Evolutionary conservation across 2,329 filamentous ascomycete genomes (phyloP).

Genomic region (Didymella sp.): DNA sequence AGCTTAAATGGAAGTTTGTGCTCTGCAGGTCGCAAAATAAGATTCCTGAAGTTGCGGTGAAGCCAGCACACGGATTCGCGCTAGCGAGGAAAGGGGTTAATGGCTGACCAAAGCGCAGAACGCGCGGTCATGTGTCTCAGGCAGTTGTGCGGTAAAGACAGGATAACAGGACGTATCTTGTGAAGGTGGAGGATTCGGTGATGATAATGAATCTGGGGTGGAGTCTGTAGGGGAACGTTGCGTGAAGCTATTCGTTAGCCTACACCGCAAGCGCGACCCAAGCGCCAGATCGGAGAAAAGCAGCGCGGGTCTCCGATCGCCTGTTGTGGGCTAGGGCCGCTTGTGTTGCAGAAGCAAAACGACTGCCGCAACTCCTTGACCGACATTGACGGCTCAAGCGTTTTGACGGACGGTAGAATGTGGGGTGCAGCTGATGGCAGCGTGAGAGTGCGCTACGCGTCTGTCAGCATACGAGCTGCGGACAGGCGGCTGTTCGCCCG

Average conservation of each 20-base stretch:
- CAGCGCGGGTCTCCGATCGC: conserved; percentile 16
- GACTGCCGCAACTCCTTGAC: conserved; percentile 11
- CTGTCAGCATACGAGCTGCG: conserved; percentile 18
- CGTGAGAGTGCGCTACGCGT: conserved; percentile 16
- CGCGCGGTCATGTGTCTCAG: conserved; percentile 46
- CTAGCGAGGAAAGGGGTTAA: conserved; percentile 39
- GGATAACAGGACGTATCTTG: conserved; percentile 5
- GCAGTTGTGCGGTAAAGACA: conserved; percentile 18
- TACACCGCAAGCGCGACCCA: conserved; percentile 21
- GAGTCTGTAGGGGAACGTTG: conserved; percentile 18
- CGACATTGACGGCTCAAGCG: conserved; percentile 11
- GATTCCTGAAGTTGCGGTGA: conserved; percentile 48
- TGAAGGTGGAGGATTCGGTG: conserved; percentile 6
- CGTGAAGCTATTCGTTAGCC: conserved; percentile 21
- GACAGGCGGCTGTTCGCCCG: conserved; percentile 10
- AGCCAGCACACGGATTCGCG: conserved; percentile 45
- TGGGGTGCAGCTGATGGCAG: conserved; percentile 20
- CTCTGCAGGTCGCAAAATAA: conserved; percentile 34
- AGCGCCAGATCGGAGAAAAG: conserved; percentile 21
- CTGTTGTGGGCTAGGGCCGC: conserved; percentile 8
- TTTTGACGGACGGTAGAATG: conserved; percentile 14
- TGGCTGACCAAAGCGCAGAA: conserved; percentile 40
- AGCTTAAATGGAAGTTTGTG: conserved; percentile 38
- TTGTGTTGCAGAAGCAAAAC: conserved; percentile 12
- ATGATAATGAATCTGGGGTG: conserved; percentile 5